Base-by-base conservation (phyloP, 148 eudicot genomes). In the Oxyria digyna region DNA sequence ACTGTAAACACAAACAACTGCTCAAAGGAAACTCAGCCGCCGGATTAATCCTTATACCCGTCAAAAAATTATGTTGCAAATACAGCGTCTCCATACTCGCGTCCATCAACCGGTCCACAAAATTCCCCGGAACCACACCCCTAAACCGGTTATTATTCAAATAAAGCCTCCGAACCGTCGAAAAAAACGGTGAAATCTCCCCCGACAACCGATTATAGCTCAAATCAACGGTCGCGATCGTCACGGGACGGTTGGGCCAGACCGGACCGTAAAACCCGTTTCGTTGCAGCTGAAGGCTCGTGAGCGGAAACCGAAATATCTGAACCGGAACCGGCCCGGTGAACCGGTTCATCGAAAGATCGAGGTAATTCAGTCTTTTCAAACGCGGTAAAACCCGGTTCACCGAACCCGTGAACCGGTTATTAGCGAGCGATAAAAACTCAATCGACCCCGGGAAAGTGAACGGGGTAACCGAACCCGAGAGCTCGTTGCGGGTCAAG, bases 141-240 rank as follows among this genome's bases (percentile, higher is more conserved):
- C 76, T 75, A 77, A 92, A 92, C 80, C 88, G 87, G 85, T 92
- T 92, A 26, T 87, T 89, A n/a, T 92, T 89, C 55, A 92, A 67
- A 37, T 71, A 92, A 0, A 92, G 68, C 62, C 80, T 85, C 75
- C 82, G 85, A 3, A 89, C 96, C 57, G 86, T 82, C 17, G 96
- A 74, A 17, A 92, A 57, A 82, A 89, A 55, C 0, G 98, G 87
- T 1, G 96, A 92, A 8, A 92, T 74, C 4, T 35, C 67, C 0
- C 98, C 98, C 0, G 84, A 87, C 11, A 92, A 63, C 43, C 87
- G 73, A 77, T 92, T 92, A 76, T 80, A 82, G 77, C 96, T 89
- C 3, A 92, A 77, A 71, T 92, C 98, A 13, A 92, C 85, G 37
- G 85, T 89, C 2, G 78, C 40, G 24, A 92, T 92, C 2, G 49